Percentiles rank a stretch among this genome's conserved stretches.
These are phyloP conservation scores for Rhinocladiella similis DNA, from an alignment of 2,329 filamentous ascomycete genomes.

Conservation along the genomic window DNA sequence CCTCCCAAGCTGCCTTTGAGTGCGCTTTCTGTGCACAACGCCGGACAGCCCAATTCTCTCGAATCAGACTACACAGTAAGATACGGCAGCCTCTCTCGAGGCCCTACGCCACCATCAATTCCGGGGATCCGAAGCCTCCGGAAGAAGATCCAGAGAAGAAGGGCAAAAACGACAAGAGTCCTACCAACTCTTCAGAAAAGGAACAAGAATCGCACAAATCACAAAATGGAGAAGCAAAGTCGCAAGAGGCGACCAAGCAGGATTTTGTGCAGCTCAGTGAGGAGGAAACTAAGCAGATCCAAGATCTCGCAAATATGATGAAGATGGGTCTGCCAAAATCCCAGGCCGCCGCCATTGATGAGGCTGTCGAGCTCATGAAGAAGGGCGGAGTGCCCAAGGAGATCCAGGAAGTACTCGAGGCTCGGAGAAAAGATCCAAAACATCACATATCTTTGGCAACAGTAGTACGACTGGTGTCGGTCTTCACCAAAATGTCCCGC, in stretches of 20 bases:
- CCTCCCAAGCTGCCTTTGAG: slow-evolving; percentile 57
- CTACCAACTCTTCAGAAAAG: slow-evolving; percentile 25
- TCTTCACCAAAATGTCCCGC: slow-evolving; percentile 58
- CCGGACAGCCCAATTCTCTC: slow-evolving; percentile 40
- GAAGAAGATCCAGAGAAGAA: slow-evolving; percentile 31
- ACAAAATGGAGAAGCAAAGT: slow-evolving; percentile 45
- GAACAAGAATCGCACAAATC: slow-evolving; percentile 39
- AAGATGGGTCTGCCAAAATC: slow-evolving; percentile 61
- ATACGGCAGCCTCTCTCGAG: slow-evolving; percentile 40
- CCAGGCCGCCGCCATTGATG: slow-evolving; percentile 61
- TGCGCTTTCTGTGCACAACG: slow-evolving; percentile 50
- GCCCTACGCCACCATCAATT: slow-evolving; percentile 46
- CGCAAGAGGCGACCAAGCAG: slow-evolving; percentile 36
- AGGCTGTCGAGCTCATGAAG: slow-evolving; percentile 63
- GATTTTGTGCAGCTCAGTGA: slow-evolving; percentile 50
- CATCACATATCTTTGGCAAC: slow-evolving; percentile 53
- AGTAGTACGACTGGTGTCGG: slow-evolving; percentile 60
- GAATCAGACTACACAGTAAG: slow-evolving; percentile 38
- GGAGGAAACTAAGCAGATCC: slow-evolving; percentile 59
- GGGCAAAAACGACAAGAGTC: slow-evolving; percentile 31
- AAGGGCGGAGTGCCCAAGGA: slow-evolving; percentile 69
- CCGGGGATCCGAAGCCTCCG: slow-evolving; percentile 46
- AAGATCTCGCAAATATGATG: slow-evolving; percentile 57
- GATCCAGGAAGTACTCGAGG: slow-evolving; percentile 63
- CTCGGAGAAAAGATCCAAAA: slow-evolving; percentile 46